Conservation (phyloP, 768 basidiomycete genomes). For the Cystofilobasidium bisporidii region DNA sequence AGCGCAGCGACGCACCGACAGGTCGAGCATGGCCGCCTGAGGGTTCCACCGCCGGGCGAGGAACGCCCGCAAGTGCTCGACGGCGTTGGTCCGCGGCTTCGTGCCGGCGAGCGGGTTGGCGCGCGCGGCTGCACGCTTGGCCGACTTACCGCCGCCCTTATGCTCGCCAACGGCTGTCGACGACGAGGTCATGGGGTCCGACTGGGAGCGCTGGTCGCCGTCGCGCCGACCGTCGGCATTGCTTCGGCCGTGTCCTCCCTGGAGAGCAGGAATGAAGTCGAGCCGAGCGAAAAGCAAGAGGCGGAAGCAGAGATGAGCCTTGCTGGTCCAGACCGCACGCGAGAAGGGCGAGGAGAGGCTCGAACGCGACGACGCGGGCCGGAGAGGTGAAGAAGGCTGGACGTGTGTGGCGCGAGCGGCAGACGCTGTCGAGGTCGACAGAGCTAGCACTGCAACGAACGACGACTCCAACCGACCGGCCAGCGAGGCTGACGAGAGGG, state of each 20-base stretch:
- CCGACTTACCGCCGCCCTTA: conserved; percentile 11
- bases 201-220: neutral
- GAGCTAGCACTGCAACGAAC: too few relatives aligned
- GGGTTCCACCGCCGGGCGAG: conserved; percentile 18
- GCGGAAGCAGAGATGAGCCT: too few relatives aligned
- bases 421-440: too few relatives aligned
- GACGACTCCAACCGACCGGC: too few relatives aligned
- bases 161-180: conserved; percentile 1
- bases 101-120: conserved; percentile 19
- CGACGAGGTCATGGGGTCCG: conserved; percentile 5
- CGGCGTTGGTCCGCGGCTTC: conserved; percentile 15
- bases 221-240: neutral
- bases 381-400: too few relatives aligned
- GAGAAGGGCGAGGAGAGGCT: too few relatives aligned
- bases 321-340: too few relatives aligned
- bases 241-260: neutral
- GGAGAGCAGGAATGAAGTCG: neutral
- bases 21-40: conserved; percentile 20
- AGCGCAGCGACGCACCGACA: conserved; percentile 16
- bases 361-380: too few relatives aligned
- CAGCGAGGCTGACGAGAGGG: too few relatives aligned
- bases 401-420: too few relatives aligned
- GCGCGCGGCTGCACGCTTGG: conserved; percentile 2
- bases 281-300: neutral
- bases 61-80: conserved; percentile 15